phyloP scores from a whole-genome alignment of 805 yeast genomes.

The Candida insectalens region DNA sequence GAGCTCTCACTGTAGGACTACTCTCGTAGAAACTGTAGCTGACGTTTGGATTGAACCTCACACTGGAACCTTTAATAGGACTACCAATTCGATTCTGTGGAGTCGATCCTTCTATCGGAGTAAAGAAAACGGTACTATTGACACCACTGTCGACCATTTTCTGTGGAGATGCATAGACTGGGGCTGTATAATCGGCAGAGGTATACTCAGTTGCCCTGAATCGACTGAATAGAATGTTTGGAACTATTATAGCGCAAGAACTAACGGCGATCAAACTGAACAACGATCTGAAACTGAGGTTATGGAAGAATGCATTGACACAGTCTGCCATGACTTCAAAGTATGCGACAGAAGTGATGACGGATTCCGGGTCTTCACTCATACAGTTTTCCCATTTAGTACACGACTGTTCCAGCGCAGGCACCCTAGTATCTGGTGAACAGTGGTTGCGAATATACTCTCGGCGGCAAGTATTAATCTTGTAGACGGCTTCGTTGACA shows the following conservation, averaged over 20 bases:
- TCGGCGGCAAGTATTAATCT: constrained; percentile 58
- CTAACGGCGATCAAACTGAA: constrained; percentile 10
- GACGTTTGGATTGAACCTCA: constrained; percentile 22
- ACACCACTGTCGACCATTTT: constrained; percentile 1
- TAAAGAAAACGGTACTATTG: constrained; percentile 2
- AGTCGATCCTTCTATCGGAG: constrained; percentile 1
- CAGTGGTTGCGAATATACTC: constrained; percentile 71
- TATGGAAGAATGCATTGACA: constrained; percentile 23
- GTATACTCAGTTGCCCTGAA: constrained; percentile 16
- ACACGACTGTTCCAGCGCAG: constrained; percentile 66
- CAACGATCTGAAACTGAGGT: constrained; percentile 17
- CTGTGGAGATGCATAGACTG: not conserved
- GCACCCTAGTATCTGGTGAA: constrained; percentile 51
- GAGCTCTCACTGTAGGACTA: not conserved
- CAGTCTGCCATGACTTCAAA: constrained; percentile 26
- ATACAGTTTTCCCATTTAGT: constrained; percentile 73
- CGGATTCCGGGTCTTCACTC: constrained; percentile 59
- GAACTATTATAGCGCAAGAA: constrained; percentile 13
- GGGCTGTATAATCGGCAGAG: constrained; percentile 14
- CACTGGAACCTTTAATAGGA: constrained; percentile 10
- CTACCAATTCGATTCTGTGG: no score
- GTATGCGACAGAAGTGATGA: constrained; percentile 23
- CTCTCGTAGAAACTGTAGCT: constrained; percentile 17
- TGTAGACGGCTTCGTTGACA: constrained; percentile 48
- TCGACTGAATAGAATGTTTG: constrained; percentile 19